Evolutionary conservation across 805 yeast species (phyloP).

Genomic region (Pichia scutulata): DNA sequence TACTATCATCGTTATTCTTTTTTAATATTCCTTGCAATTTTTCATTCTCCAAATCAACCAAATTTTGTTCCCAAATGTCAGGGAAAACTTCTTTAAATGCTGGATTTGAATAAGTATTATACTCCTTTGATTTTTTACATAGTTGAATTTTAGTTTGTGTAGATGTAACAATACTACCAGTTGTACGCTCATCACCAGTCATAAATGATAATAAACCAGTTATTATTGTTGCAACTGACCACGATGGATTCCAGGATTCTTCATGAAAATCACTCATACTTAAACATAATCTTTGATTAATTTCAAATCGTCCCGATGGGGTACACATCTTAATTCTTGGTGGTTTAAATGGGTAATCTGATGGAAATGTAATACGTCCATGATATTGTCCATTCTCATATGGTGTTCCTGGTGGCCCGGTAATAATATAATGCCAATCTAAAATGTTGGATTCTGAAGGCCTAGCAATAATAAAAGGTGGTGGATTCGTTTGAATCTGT

Average conservation of each 20-base stretch:
- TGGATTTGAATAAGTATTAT: constrained; percentile 48
- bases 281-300: constrained; percentile 75
- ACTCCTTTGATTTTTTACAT: constrained; percentile 54
- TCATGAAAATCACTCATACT: constrained; percentile 96
- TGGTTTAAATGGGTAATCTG: constrained; percentile 86
- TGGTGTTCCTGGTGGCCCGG: constrained; percentile 89
- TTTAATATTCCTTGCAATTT: constrained; percentile 5
- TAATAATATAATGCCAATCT: constrained; percentile 89
- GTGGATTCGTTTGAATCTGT: constrained; percentile 66
- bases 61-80: constrained; percentile 47
- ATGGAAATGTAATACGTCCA: constrained; percentile 76
- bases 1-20: background rate
- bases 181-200: constrained; percentile 80
- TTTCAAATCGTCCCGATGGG: constrained; percentile 80
- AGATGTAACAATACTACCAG: constrained; percentile 71
- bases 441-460: constrained; percentile 84
- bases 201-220: constrained; percentile 84
- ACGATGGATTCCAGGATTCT: constrained; percentile 92
- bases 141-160: constrained; percentile 46
- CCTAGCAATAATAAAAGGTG: constrained; percentile 76
- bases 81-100: constrained; percentile 60
- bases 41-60: constrained; percentile 22
- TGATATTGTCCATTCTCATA: constrained; percentile 84
- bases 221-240: constrained; percentile 86
- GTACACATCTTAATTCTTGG: constrained; percentile 86